Evolutionary conservation across 768 basidiomycete species (phyloP), one percentile per base, ranked within the genome.

Genomic region (Hypsizygus marmoreus): DNA sequence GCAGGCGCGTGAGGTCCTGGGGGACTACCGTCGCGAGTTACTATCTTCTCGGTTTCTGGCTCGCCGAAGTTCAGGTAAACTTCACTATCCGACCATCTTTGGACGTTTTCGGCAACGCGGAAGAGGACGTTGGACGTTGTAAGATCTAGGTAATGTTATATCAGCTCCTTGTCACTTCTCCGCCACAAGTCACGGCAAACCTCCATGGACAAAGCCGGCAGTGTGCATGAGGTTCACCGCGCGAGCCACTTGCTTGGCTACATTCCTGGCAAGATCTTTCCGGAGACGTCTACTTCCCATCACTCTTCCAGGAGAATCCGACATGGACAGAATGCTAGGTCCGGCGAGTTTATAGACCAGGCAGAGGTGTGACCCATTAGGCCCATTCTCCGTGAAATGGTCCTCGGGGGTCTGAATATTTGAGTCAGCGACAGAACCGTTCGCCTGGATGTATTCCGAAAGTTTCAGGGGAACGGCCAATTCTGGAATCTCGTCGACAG

Each of bases 291-390:
- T 39, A 53, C 63, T 66, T 25, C 65, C 59, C 16, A 51, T 32
- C 8, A 54, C 45, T 50, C 62, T 35, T n/a, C 66, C 63, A 3
- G 65, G 68, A 40, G 40, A 65, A n/a, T 65, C 56, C 4, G 53
- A 56, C 53, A 72, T 58, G 35, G 70, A 30, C 30, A 52, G 44
- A 33, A 72, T 36, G 45, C 61, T 69, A 2, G 70, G 74, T 1
- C 79, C 77, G 22, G 74, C 65, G 41, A 80, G 62, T 37, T 67
- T 69, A 64, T 59, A 74, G 38, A 79, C 67, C 55, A 80, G 69
- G 53, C 66, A 77, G 19, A 67, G 70, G 57, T 81, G 80, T 33
- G 67, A 64, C 29, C 79, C 80, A 55, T 79, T 80, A 1, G 75
- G 75, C 16, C 78, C 75, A 14, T 61, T 50, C 43, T 69, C 70